phyloP scores from a whole-genome alignment of 306 rosid species.

The Heteromeles arbutifolia region DNA sequence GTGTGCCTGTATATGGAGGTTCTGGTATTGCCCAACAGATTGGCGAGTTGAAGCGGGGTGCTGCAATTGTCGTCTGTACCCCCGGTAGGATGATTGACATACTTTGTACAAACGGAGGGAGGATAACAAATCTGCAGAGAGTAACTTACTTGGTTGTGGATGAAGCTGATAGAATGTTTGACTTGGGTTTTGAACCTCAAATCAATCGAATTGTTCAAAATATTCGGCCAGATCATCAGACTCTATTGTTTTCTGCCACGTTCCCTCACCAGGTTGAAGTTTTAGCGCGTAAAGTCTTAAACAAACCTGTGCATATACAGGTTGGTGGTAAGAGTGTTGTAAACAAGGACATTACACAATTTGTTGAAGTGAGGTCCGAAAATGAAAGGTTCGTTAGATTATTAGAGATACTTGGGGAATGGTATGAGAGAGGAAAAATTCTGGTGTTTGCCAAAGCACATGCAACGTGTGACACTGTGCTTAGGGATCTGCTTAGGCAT shows the following conservation, averaged over 20 bases:
- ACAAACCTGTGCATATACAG: slow-evolving; percentile 81
- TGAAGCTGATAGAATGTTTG: slow-evolving; percentile 97
- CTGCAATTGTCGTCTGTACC: slow-evolving; percentile 91
- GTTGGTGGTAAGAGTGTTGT: slow-evolving; percentile 98
- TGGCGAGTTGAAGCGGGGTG: slow-evolving; percentile 83
- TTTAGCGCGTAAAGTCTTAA: slow-evolving; percentile 74
- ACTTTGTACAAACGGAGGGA: slow-evolving; percentile 86
- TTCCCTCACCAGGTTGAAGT: slow-evolving; percentile 89
- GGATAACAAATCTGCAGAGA: slow-evolving; percentile 77
- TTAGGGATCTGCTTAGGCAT: slow-evolving; percentile 63
- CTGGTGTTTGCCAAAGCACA: slow-evolving; percentile 84
- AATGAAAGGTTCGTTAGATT: slow-evolving; percentile 72
- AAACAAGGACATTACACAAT: slow-evolving; percentile 76
- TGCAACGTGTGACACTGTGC: slow-evolving; percentile 77
- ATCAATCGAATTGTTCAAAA: slow-evolving; percentile 86
- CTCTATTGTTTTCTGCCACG: slow-evolving; percentile 85
- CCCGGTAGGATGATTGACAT: slow-evolving; percentile 95
- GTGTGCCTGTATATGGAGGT: slow-evolving; percentile 96
- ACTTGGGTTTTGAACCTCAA: slow-evolving; percentile 97
- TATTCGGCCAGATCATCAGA: slow-evolving; percentile 78
- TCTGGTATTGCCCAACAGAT: slow-evolving; percentile 97
- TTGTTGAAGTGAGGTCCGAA: slow-evolving; percentile 80
- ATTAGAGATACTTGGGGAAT: slow-evolving; percentile 77
- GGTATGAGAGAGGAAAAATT: slow-evolving; percentile 85
- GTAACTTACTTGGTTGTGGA: slow-evolving; percentile 90